Base-by-base conservation (phyloP, 768 basidiomycete species). In the Leccinum variicolor region DNA sequence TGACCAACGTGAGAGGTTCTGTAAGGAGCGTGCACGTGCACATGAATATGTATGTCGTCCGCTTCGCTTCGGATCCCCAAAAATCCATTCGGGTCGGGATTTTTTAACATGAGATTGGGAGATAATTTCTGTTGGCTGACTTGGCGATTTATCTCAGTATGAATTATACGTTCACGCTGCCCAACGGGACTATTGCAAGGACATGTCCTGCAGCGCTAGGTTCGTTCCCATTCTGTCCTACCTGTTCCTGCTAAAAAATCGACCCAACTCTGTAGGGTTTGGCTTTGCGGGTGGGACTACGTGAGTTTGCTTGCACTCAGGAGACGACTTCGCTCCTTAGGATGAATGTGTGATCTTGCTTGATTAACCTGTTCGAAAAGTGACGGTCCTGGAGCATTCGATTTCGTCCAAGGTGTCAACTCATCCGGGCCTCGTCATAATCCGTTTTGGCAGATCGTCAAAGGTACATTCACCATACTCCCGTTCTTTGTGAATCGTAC, bases 171-270 rank as follows among this genome's bases (percentile, higher is more conserved):
- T 91, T 92, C 69, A 69, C 71, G 9, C 74, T 91, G 17, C 74
- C 83, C 2, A 86, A 90, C 63, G 88, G 90, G 29, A 86, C 85
- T 3, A 75, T 70, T 6, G 85, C 83, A 31, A 77, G 78, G 26
- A 92, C 90, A 1, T 92, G 90, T 66, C 87, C 89, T n/a, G 77
- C 90, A 59, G 90, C 89, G 49, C 75, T 90, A 72, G 90, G 88
- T 88, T 58, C 57, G 81, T 66, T 29, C 14, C 26, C 33, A 26
- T 26, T 39, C 54, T 56, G 23, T 60, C 41, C 29, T 8, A 3
- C 41, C 14, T 51, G 43, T 46, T 46, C 54, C 21, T 17, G 13
- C 45, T 50, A 48, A 50, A 8, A 25, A 39, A 15, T 31, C 19
- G 39, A 14, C n/a, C 10, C 9, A 21, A 51, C 41, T 50, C 14